phyloP scores from a whole-genome alignment of 2,329 filamentous ascomycete genomes.

The Hymenoscyphus repandus region DNA sequence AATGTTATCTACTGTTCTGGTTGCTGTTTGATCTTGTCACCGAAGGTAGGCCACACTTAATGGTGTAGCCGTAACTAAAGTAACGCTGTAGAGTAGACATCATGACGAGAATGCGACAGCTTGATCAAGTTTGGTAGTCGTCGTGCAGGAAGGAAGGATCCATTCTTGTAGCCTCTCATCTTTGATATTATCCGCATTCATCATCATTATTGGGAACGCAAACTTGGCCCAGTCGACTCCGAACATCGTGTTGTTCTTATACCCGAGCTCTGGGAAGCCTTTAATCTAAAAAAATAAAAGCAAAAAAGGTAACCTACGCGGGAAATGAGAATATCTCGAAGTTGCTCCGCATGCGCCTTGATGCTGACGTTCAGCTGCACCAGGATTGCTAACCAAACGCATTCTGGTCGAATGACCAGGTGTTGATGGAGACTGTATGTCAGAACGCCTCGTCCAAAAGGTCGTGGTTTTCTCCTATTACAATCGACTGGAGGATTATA shows the following conservation, averaged over 20 bases:
- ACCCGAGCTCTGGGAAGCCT: too few relatives aligned
- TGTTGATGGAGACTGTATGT: slow-evolving; percentile 42
- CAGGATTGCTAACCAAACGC: slow-evolving; percentile 48
- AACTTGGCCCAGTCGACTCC: slow-evolving; percentile 30
- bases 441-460: slow-evolving; percentile 35
- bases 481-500: background rate
- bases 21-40: slow-evolving; percentile 38
- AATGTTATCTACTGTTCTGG: slow-evolving; percentile 28
- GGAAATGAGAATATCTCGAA: slow-evolving; percentile 38
- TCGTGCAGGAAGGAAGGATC: slow-evolving; percentile 48
- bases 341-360: slow-evolving; percentile 41
- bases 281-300: too few relatives aligned
- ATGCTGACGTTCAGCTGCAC: slow-evolving; percentile 43
- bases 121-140: slow-evolving; percentile 41
- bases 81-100: slow-evolving; percentile 48
- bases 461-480: slow-evolving; percentile 30
- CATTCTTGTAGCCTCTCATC: slow-evolving; percentile 39
- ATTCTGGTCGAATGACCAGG: slow-evolving; percentile 44
- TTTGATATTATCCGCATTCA: slow-evolving; percentile 38
- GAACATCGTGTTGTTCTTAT: too few relatives aligned
- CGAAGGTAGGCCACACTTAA: slow-evolving; percentile 44
- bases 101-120: slow-evolving; percentile 42
- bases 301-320: slow-evolving; percentile 39
- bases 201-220: slow-evolving; percentile 32
- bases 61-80: slow-evolving; percentile 34